Conservation (phyloP, 257 asterid species). For the Gynochthodes officinalis region DNA sequence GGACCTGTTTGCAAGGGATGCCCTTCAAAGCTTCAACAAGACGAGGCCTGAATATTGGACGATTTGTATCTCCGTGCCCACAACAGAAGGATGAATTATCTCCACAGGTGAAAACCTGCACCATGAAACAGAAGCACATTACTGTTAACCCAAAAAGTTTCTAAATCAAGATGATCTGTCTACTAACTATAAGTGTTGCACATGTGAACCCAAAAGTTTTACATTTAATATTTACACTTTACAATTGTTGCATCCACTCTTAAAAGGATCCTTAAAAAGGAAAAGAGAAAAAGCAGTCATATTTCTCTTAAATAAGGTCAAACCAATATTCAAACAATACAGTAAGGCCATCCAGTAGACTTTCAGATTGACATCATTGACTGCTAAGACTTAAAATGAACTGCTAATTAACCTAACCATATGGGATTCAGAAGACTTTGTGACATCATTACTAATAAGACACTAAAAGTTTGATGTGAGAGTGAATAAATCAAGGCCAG, state of each 20-base stretch:
- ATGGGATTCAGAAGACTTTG: not conserved
- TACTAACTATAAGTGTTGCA: not conserved
- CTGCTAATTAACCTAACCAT: too few species aligned
- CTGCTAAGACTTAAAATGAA: too few species aligned
- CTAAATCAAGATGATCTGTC: not conserved
- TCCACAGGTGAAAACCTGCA: conserved; percentile 83
- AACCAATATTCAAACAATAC: not conserved
- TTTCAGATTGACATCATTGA: too few species aligned
- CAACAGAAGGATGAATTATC: conserved; percentile 82
- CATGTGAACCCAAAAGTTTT: not conserved
- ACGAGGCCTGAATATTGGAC: conserved; percentile 74
- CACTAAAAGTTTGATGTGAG: not conserved
- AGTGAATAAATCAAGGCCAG: too few species aligned
- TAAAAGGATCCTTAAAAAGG: too few species aligned
- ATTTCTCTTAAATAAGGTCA: too few species aligned
- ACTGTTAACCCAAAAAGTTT: not conserved
- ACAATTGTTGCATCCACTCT: too few species aligned
- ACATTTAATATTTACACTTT: too few species aligned
- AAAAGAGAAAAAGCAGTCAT: too few species aligned
- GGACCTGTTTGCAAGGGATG: conserved; percentile 76
- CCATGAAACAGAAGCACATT: conserved; percentile 17
- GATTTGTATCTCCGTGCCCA: conserved; percentile 67
- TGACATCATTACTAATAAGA: not conserved
- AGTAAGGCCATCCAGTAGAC: not conserved
- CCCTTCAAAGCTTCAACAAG: conserved; percentile 66